Evolutionary conservation across 345 rosid genomes (phyloP).

Genomic region (Excoecaria agallocha): DNA sequence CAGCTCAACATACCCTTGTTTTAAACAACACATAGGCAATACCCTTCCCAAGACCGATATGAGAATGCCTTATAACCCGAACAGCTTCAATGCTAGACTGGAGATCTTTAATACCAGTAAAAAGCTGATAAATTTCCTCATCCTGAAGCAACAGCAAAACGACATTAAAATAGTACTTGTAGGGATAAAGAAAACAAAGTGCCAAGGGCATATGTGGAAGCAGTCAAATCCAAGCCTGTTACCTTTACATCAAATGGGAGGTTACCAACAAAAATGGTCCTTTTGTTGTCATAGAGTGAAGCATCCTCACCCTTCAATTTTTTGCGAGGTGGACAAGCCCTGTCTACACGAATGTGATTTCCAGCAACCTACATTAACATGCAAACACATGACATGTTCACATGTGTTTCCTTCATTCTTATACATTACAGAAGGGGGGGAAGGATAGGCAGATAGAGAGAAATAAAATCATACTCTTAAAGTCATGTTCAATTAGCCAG

Average conservation of each 20-base stretch:
- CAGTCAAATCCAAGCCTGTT: slow-evolving; percentile 10
- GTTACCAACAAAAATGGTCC: slow-evolving; percentile 88
- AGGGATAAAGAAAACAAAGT: slow-evolving; percentile 9
- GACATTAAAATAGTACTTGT: background rate
- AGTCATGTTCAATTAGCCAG: background rate
- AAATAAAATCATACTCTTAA: background rate
- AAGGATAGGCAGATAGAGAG: background rate
- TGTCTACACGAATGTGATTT: slow-evolving; percentile 89
- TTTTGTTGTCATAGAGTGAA: slow-evolving; percentile 68
- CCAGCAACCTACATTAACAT: slow-evolving; percentile 57
- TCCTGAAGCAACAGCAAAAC: slow-evolving; percentile 45
- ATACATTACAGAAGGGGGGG: background rate
- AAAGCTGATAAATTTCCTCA: slow-evolving; percentile 86
- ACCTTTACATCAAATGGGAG: slow-evolving; percentile 99
- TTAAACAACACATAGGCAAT: slow-evolving; percentile 88
- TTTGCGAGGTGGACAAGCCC: slow-evolving; percentile 97
- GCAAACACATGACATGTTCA: slow-evolving; percentile 6
- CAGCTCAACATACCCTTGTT: slow-evolving; percentile 56
- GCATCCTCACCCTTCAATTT: slow-evolving; percentile 62
- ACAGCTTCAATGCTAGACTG: slow-evolving; percentile 80
- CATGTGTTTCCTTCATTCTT: slow-evolving; percentile 1
- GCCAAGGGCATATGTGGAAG: background rate
- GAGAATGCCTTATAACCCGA: slow-evolving; percentile 82
- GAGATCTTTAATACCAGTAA: slow-evolving; percentile 53
- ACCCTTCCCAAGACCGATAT: slow-evolving; percentile 86